phyloP scores from a whole-genome alignment of 1,284 basidiomycete genomes.

The Apiotrichum gracile region DNA sequence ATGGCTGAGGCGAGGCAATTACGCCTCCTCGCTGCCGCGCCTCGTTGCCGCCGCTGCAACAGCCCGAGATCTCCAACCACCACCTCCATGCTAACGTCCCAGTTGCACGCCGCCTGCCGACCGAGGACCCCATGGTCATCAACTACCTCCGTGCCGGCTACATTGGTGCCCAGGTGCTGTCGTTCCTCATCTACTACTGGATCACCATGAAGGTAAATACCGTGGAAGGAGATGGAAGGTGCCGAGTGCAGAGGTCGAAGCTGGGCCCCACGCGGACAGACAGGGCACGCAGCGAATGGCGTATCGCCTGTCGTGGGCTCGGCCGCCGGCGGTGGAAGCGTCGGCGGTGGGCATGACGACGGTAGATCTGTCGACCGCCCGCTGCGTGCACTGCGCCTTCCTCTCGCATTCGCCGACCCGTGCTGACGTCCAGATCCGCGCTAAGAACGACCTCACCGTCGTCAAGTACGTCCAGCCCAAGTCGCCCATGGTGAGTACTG shows the following conservation, averaged over 20 bases:
- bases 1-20: too few species aligned
- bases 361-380: too few species aligned
- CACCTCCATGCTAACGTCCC: neutral
- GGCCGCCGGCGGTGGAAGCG: too few species aligned
- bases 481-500: constrained; percentile 16
- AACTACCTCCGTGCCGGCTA: constrained; percentile 17
- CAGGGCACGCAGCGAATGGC: too few species aligned
- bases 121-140: constrained; percentile 16
- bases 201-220: constrained; percentile 14
- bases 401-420: neutral
- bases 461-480: constrained; percentile 22
- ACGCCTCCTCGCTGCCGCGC: too few species aligned
- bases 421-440: constrained; percentile 14
- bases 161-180: constrained; percentile 12
- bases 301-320: too few species aligned
- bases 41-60: too few species aligned
- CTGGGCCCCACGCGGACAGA: too few species aligned
- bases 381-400: neutral
- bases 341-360: too few species aligned
- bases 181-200: constrained; percentile 17
- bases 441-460: constrained; percentile 20
- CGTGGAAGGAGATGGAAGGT: neutral
- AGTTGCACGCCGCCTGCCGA: constrained; percentile 19
- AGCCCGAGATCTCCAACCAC: neutral
- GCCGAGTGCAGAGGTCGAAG: neutral